Evolutionary conservation across 2,329 filamentous ascomycete genomes (phyloP).

Genomic region (Paecilomyces sp.): DNA sequence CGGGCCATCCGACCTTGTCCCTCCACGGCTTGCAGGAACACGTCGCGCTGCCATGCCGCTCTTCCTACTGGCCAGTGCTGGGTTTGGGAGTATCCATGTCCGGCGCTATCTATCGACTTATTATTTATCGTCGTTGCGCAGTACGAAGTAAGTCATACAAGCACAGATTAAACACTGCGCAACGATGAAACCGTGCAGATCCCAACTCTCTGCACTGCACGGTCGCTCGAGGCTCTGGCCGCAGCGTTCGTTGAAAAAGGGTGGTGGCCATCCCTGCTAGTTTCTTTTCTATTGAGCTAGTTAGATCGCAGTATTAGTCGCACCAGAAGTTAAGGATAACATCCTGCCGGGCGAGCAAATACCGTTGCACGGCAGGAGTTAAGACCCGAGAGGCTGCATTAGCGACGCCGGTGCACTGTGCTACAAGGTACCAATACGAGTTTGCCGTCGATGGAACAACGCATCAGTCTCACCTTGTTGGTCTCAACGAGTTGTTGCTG

Average conservation of each 20-base stretch:
- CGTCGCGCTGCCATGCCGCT: not conserved
- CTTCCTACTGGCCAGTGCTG: not conserved
- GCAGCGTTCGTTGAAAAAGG: not conserved
- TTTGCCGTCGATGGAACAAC: not conserved
- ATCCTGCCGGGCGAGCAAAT: not conserved
- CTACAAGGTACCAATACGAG: not conserved
- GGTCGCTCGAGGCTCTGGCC: not conserved
- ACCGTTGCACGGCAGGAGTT: not conserved
- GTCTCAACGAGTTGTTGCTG: not conserved
- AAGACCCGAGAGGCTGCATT: not conserved
- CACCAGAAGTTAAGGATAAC: not conserved
- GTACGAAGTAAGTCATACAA: too few relatives aligned
- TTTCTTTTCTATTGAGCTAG: not conserved
- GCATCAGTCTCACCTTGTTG: not conserved
- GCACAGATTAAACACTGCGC: not conserved
- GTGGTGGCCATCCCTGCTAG: not conserved
- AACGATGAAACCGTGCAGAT: not conserved
- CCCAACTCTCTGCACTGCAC: not conserved
- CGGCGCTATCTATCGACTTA: too few relatives aligned
- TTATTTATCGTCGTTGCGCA: too few relatives aligned
- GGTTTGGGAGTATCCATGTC: not conserved
- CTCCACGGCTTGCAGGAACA: not conserved
- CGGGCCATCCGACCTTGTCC: not conserved
- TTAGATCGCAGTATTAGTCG: not conserved
- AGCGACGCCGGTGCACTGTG: not conserved